Percentiles rank a stretch among this genome's conserved stretches.
phyloP scores from a whole-genome alignment of 2,329 filamentous ascomycete genomes.

The Aspergillus neotritici region DNA sequence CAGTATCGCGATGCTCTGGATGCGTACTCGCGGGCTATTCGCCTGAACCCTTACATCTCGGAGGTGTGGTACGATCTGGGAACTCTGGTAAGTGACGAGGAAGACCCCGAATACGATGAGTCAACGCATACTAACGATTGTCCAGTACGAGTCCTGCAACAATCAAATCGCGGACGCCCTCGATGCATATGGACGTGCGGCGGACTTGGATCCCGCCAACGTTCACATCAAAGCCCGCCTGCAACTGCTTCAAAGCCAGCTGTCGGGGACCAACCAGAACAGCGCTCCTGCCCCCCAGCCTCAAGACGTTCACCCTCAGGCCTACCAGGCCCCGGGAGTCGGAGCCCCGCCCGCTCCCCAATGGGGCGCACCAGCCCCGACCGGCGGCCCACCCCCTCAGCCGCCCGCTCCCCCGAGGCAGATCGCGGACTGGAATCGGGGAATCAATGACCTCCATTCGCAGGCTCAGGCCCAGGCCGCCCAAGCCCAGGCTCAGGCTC shows the following conservation, averaged over 20 bases:
- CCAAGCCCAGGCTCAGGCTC: conserved; percentile 37
- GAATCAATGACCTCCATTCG: conserved; percentile 71
- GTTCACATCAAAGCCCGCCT: conserved; percentile 94
- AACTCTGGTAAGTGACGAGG: conserved; percentile 65
- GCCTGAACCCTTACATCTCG: conserved; percentile 94
- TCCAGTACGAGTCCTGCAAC: conserved; percentile 93
- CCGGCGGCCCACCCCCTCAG: conserved; percentile 44
- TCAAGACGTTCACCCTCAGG: conserved; percentile 91
- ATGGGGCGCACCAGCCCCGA: conserved; percentile 70
- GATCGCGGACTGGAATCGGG: conserved; percentile 56
- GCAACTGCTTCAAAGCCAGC: conserved; percentile 75
- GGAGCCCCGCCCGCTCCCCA: conserved; percentile 80
- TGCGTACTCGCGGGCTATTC: conserved; percentile 93
- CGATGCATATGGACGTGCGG: conserved; percentile 90
- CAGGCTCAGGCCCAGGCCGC: conserved; percentile 34
- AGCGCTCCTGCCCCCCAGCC: conserved; percentile 68
- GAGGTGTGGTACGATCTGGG: conserved; percentile 99
- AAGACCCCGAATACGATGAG: not conserved
- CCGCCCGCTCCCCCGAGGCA: conserved; percentile 61
- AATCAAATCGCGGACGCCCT: conserved; percentile 96
- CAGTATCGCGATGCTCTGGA: conserved; percentile 97
- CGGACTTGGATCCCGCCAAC: conserved; percentile 87
- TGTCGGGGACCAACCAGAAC: conserved; percentile 62
- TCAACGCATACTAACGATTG: conserved; percentile 3
- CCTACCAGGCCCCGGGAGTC: conserved; percentile 78